Percentiles rank a stretch among this genome's conserved stretches.
Conservation (phyloP, 805 yeast genomes). For the Ogataea minuta region DNA sequence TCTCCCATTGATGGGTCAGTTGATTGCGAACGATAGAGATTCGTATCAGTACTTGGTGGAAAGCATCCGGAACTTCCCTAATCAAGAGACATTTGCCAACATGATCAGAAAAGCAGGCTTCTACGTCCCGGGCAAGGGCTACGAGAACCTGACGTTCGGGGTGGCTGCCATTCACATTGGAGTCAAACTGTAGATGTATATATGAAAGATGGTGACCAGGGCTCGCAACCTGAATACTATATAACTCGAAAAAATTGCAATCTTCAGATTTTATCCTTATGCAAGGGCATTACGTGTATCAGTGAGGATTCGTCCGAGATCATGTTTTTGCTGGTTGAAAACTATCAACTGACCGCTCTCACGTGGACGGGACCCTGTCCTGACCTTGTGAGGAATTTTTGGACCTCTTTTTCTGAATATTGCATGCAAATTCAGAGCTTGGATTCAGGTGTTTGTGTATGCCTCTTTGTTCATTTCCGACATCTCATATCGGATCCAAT, state of each 20-base stretch:
- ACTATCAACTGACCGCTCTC: constrained; percentile 92
- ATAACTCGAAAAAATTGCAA: constrained; percentile 6
- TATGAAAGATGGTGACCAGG: background rate
- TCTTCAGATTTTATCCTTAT: constrained; percentile 61
- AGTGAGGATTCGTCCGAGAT: constrained; percentile 99
- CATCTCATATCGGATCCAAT: constrained; percentile 53
- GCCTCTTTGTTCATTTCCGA: constrained; percentile 14
- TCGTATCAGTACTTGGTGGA: constrained; percentile 96
- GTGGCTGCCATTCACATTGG: constrained; percentile 96
- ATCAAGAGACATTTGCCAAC: constrained; percentile 82
- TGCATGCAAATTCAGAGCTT: constrained; percentile 7
- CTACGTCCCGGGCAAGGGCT: constrained; percentile 84
- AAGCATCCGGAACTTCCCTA: constrained; percentile 87
- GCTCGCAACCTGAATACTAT: constrained; percentile 8
- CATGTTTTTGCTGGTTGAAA: constrained; percentile 99
- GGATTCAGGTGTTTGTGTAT: constrained; percentile 3
- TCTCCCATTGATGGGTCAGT: constrained; percentile 92
- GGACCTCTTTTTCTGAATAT: constrained; percentile 38
- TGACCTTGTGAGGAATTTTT: constrained; percentile 71
- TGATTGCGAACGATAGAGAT: constrained; percentile 92
- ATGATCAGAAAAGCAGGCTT: constrained; percentile 97
- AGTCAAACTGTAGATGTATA: constrained; percentile 60
- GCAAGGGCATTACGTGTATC: constrained; percentile 99
- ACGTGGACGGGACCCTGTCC: constrained; percentile 33
- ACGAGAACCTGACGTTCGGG: constrained; percentile 92